Percentiles rank a stretch among this genome's conserved stretches.
Evolutionary conservation across 371 early-diverging fungal species (phyloP).

Genomic region (Lichtheimia ramosa): DNA sequence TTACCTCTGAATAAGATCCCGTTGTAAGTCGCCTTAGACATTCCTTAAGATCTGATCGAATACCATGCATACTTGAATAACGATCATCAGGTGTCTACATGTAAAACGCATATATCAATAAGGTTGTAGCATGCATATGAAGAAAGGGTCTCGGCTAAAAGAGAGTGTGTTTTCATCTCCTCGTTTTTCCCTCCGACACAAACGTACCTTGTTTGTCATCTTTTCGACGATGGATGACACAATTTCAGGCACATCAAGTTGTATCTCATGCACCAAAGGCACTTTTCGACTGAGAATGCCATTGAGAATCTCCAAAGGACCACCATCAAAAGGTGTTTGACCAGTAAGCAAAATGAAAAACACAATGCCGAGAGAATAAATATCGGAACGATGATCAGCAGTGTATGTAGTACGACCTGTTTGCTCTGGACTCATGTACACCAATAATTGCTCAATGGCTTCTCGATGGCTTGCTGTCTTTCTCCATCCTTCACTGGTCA

Average conservation of each 20-base stretch:
- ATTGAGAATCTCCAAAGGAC: constrained; percentile 58
- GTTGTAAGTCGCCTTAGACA: constrained; percentile 38
- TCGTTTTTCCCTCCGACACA: too few relatives aligned
- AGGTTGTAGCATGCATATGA: too few relatives aligned
- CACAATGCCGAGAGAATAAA: constrained; percentile 56
- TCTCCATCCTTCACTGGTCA: constrained; percentile 48
- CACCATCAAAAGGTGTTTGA: constrained; percentile 51
- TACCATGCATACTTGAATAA: constrained; percentile 56
- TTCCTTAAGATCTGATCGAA: constrained; percentile 53
- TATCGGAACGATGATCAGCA: constrained; percentile 59
- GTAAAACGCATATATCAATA: neutral
- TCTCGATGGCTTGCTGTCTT: constrained; percentile 32
- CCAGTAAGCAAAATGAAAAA: constrained; percentile 54
- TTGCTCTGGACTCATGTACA: constrained; percentile 52
- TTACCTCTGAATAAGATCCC: constrained; percentile 25
- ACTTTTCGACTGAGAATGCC: constrained; percentile 50
- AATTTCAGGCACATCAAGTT: constrained; percentile 51
- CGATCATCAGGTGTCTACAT: constrained; percentile 55
- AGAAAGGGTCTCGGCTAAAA: too few relatives aligned
- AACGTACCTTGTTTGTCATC: constrained; percentile 56
- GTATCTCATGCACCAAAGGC: constrained; percentile 42
- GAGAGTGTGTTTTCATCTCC: too few relatives aligned
- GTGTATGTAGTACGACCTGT: constrained; percentile 59
- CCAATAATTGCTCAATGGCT: constrained; percentile 22
- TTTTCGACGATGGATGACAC: constrained; percentile 52